Conservation (phyloP, 768 basidiomycete genomes). For the Trametes villosa region DNA sequence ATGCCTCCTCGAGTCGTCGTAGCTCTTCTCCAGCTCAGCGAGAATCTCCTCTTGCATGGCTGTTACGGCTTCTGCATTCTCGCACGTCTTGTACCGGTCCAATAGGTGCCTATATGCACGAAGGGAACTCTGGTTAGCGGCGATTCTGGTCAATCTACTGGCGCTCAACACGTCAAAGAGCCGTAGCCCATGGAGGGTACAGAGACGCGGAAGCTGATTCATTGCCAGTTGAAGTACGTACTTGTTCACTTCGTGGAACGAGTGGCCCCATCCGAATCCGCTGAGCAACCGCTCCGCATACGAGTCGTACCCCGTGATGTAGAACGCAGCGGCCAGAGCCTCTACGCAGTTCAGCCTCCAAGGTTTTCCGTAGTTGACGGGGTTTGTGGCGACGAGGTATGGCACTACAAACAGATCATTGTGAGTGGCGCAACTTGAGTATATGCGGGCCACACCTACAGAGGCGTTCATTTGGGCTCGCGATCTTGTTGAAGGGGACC, state of each 20-base stretch:
- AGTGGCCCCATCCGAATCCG: slow-evolving; percentile 89
- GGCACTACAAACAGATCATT: slow-evolving; percentile 64
- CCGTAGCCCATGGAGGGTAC: neutral
- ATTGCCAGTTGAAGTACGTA: no score
- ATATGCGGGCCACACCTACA: slow-evolving; percentile 50
- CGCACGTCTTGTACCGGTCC: slow-evolving; percentile 77
- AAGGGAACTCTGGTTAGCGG: no score
- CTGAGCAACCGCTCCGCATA: slow-evolving; percentile 80
- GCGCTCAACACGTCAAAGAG: neutral
- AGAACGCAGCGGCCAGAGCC: slow-evolving; percentile 93
- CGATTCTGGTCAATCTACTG: no score
- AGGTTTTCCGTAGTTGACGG: slow-evolving; percentile 97
- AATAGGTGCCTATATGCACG: slow-evolving; percentile 41
- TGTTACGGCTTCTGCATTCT: slow-evolving; percentile 58
- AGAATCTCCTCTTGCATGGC: slow-evolving; percentile 71
- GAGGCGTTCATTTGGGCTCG: slow-evolving; percentile 89
- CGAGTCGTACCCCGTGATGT: slow-evolving; percentile 83
- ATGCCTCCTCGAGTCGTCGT: slow-evolving; percentile 56
- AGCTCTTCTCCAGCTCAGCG: slow-evolving; percentile 65
- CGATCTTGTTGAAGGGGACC: slow-evolving; percentile 92
- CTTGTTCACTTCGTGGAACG: slow-evolving; percentile 89
- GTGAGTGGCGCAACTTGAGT: neutral
- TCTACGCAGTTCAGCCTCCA: slow-evolving; percentile 96
- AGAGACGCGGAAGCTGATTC: neutral
- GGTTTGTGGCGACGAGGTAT: slow-evolving; percentile 93